A percentile compares a stretch with the other conserved stretches of the same genome.
Conservation (phyloP, 2,329 filamentous ascomycete species). For the Fusarium solani-melongenae region DNA sequence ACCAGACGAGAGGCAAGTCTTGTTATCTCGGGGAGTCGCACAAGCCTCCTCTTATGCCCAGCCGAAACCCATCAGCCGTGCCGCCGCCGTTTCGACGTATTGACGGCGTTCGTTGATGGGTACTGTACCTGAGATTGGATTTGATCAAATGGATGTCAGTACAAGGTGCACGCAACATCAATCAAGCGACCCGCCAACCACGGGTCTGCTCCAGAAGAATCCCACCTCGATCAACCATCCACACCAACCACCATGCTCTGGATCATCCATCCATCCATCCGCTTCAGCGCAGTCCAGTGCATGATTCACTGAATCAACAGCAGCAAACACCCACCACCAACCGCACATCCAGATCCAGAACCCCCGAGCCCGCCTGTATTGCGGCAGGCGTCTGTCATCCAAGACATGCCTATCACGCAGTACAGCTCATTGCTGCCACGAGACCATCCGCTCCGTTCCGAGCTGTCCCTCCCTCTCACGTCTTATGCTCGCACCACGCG, state of each 20-base stretch:
- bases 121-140: neutral
- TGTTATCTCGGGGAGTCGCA: constrained; percentile 2
- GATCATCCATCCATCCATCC: constrained; percentile 35
- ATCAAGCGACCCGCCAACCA: constrained; percentile 10
- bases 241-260: constrained; percentile 32
- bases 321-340: constrained; percentile 21
- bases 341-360: constrained; percentile 24
- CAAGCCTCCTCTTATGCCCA: constrained; percentile 9
- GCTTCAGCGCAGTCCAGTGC: neutral
- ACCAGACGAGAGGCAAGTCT: neutral
- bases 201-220: constrained; percentile 12
- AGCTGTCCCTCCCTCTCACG: constrained; percentile 19
- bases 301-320: constrained; percentile 32
- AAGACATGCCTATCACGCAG: constrained; percentile 43
- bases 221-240: constrained; percentile 28
- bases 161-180: constrained; percentile 1
- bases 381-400: constrained; percentile 33
- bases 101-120: neutral
- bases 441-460: constrained; percentile 37
- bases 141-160: neutral
- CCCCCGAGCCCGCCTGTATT: constrained; percentile 29
- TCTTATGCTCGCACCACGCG: constrained; percentile 32
- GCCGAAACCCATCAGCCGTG: neutral
- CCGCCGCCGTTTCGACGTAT: constrained; percentile 13
- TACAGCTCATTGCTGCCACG: constrained; percentile 36